Evolutionary conservation across 1,284 basidiomycete species (phyloP).

Genomic region (Gymnopus androsaceus): DNA sequence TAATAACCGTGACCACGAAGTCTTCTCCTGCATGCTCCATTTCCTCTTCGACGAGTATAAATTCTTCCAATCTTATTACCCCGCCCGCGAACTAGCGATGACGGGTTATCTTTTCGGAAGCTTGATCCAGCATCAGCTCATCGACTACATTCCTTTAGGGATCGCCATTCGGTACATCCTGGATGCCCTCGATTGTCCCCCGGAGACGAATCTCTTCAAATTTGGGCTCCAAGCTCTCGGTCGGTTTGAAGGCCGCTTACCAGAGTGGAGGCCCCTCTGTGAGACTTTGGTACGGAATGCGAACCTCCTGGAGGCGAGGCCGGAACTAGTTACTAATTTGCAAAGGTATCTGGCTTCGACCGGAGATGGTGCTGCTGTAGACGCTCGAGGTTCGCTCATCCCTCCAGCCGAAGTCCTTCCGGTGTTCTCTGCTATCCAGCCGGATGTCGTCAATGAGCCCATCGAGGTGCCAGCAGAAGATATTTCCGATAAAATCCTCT

Average conservation of each 20-base stretch:
- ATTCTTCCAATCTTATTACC: conserved; percentile 97
- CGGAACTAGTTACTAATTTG: conserved; percentile 80
- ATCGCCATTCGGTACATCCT: conserved; percentile 97
- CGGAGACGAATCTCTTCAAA: conserved; percentile 92
- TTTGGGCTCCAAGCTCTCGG: conserved; percentile 93
- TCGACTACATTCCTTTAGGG: conserved; percentile 94
- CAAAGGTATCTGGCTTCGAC: conserved; percentile 67
- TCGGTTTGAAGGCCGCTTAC: conserved; percentile 85
- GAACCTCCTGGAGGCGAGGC: conserved; percentile 84
- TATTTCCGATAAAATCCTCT: conserved; percentile 91
- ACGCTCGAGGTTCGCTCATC: background rate
- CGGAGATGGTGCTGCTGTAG: conserved; percentile 36
- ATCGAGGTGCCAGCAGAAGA: conserved; percentile 81
- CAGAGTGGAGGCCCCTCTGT: conserved; percentile 94
- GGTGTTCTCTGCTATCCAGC: conserved; percentile 74
- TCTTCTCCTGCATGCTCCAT: conserved; percentile 98
- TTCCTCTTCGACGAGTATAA: conserved; percentile 99
- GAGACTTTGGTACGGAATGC: conserved; percentile 88
- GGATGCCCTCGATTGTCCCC: conserved; percentile 88
- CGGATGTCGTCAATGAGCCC: conserved; percentile 63
- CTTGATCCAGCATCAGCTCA: conserved; percentile 90
- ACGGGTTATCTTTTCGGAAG: conserved; percentile 97
- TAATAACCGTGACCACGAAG: conserved; percentile 87
- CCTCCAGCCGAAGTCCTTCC: conserved; percentile 43
- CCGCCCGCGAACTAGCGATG: conserved; percentile 91